Evolutionary conservation across 192 early-diverging fungal species (phyloP), one percentile per base, ranked within the genome.

Genomic region (Backusella westeae): DNA sequence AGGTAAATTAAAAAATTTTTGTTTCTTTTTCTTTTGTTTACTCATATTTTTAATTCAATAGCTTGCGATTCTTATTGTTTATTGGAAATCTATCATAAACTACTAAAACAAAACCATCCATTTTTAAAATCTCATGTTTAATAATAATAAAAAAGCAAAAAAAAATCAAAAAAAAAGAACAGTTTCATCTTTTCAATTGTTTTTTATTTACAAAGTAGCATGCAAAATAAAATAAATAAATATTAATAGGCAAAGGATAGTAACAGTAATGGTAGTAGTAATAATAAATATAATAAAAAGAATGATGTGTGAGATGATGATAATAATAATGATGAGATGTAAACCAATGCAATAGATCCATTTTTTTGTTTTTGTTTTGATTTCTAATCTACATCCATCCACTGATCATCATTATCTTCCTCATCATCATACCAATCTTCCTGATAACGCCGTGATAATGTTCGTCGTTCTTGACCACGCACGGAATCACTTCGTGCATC

Each of bases 401-500:
- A 21, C 23, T 73, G 53, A 10, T 29, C 78, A 66, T 80, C 78
- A 72, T 83, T 80, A 74, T 83, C 82, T 15, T 73, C 52, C 32
- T 83, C 82, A 69, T 74, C 74, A 32, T 83, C 82, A 73, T 75
- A 83, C 82, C 82, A 83, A 52, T 83, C 82, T 14, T 71, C 75
- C 39, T 73, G 69, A 19, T 68, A 56, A 38, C 77, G 70, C 6
- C 75, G 73, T 14, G 71, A 67, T 12, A 69, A 49, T 17, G 39
- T 34, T 23, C 49, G 44, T 32, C n/a, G 46, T 52, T 83, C 82
- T 41, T 80, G 80, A 1, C 71, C 75, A 17, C 42, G 53, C 44
- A 76, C 78, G 6, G 77, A 67, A 75, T 87, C 85, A 77, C 85
- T 83, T 41, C 81, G 77, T 44, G 69, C 71, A 79, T 83, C 82